These are phyloP conservation scores for Epichloe sylvatica DNA, from an alignment of 2,329 filamentous ascomycete species.

Conservation along the genomic window DNA sequence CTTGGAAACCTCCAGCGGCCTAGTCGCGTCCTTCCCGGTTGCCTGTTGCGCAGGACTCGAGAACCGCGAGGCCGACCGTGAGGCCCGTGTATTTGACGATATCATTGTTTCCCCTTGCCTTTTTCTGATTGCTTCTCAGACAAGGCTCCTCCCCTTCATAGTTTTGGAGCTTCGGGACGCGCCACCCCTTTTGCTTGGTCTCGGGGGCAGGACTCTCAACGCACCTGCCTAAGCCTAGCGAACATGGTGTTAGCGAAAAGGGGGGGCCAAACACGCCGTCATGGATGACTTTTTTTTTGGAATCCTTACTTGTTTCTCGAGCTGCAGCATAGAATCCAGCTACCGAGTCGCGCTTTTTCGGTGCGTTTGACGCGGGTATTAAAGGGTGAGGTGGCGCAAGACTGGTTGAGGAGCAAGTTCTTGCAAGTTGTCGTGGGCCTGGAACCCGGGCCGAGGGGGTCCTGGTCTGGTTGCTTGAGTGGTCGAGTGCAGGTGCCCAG, in stretches of 20 bases:
- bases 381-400: conserved; percentile 12
- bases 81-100: conserved; percentile 32
- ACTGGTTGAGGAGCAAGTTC: conserved; percentile 7
- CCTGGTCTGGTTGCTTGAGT: no score
- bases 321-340: conserved; percentile 20
- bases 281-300: background rate
- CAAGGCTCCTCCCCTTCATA: background rate
- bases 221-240: conserved; percentile 19
- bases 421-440: conserved; percentile 9
- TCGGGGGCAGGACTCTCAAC: conserved; percentile 9
- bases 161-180: background rate
- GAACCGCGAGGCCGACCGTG: conserved; percentile 36
- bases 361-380: conserved; percentile 18
- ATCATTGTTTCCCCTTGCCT: conserved; percentile 17
- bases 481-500: background rate
- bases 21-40: conserved; percentile 13
- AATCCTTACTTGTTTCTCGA: conserved; percentile 15
- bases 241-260: conserved; percentile 7
- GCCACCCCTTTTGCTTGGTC: conserved; percentile 6
- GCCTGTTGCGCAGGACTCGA: conserved; percentile 36
- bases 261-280: background rate
- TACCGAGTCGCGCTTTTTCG: conserved; percentile 18
- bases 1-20: conserved; percentile 25
- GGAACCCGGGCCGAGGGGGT: conserved; percentile 9
- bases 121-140: background rate